Evolutionary conservation across 208 protist species (phyloP), one percentile per base, ranked within the genome.

Genomic region (Wallacemonas sp.): DNA sequence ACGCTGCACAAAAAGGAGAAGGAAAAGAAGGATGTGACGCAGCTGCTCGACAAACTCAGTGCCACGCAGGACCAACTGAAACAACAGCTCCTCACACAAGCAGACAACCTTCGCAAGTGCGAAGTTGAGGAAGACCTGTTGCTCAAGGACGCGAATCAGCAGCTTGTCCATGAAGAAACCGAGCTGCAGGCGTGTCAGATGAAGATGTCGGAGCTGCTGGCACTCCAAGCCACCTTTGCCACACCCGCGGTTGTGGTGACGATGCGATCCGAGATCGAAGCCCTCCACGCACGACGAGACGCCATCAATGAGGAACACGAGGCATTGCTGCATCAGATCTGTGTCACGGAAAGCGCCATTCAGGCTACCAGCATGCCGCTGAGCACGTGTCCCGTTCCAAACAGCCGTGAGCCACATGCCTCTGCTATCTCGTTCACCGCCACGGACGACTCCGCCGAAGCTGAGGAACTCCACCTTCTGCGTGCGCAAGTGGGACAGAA

Each of bases 61-160:
- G 74, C 61, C 14, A 78, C 88, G 63, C 88, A 93, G 59, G 81
- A 79, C 15, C 79, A 85, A 36, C 30, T 85, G 1, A 83, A 94
- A 56, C 64, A 90, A 62, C 91, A 86, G 42, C 49, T 74, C 11
- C 76, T 90, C 66, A 61, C 74, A 9, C 68, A 72, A 17, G 58
- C 67, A 4, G 76, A 91, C 68, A 61, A 75, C 30, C 55, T 91
- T 17, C 85, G 82, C 19, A 79, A 80, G 11, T 79, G 75, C 8
- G 84, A 93, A 56, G 71, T 80, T 46, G 86, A 91, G 64, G 88
- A 94, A 45, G 65, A 73, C 1, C 70, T 96, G 33, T 73, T 93
- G 41, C 61, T 60, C 14, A 45, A 77, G 22, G 58, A 78, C 36
- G 65, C 70, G 19, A 55, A 55, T n/a, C 45, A 66, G 4, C 72